Conservation (phyloP, 805 yeast genomes). For the Clavispora carvajalis region DNA sequence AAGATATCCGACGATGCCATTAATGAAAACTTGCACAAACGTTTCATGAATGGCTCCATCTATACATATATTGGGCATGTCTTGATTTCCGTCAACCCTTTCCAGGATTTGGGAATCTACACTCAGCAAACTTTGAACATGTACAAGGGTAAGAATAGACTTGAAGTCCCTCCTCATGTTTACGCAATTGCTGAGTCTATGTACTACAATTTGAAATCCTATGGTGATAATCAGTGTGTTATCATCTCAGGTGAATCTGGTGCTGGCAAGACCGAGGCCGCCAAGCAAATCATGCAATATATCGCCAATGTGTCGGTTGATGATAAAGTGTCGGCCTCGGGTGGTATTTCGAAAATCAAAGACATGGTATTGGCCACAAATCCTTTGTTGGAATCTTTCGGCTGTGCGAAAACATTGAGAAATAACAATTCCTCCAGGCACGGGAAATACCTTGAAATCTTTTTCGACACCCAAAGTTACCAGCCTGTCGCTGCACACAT, state of each 20-base stretch:
- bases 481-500: conserved; percentile 95
- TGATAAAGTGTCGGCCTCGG: conserved; percentile 22
- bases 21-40: conserved; percentile 81
- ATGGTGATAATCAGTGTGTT: conserved; percentile 93
- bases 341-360: conserved; percentile 72
- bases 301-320: conserved; percentile 82
- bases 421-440: conserved; percentile 88
- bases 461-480: conserved; percentile 63
- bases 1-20: conserved; percentile 88
- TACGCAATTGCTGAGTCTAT: conserved; percentile 96
- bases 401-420: conserved; percentile 88
- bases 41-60: conserved; percentile 85
- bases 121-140: conserved; percentile 69
- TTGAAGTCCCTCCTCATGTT: conserved; percentile 97
- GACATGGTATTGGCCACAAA: conserved; percentile 98
- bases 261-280: conserved; percentile 98
- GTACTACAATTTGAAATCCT: conserved; percentile 93
- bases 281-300: conserved; percentile 96
- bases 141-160: conserved; percentile 86
- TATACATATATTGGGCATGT: conserved; percentile 94
- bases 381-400: conserved; percentile 84
- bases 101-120: conserved; percentile 92
- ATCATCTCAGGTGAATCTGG: conserved; percentile 97
- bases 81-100: conserved; percentile 93
- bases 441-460: conserved; percentile 90